Base-by-base conservation (phyloP, 495 filamentous ascomycete species). In the Aspergillus bertholletiae region DNA sequence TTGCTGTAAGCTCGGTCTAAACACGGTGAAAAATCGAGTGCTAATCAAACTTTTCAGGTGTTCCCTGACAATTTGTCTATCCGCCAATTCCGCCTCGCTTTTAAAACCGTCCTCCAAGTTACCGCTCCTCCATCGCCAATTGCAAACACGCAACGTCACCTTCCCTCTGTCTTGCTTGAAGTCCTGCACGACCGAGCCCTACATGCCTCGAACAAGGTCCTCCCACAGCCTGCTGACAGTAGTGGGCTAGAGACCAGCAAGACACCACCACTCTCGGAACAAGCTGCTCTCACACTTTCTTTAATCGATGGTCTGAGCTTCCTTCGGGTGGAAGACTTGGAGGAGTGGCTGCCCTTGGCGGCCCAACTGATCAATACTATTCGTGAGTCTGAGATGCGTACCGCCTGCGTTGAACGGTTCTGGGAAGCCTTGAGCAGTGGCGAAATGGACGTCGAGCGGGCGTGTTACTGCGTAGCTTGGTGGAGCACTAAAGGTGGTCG, bases 361-460 rank as follows among this genome's bases (percentile, higher is more conserved):
- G 92, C 89, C 2, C 76, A 84, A 43, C 71, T 92, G 12, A 68
- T 95, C 39, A 84, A 86, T 55, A 60, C 57, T 1, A 80, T 96
- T 46, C 60, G 71, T 1, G 85, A 91, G 53, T 67, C 74, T 0
- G 60, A 62, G 4, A 85, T 92, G 78, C 77, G 85, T 30, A 78
- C 84, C 27, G 64, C 73, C n/a, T 88, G 85, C 48, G 83, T 84
- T 58, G 79, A 83, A 58, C 78, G 92, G 45, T 89, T 96, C 67
- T 96, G 92, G 91, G 84, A 96, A 46, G 79, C 90, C 1, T 56
- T 97, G 39, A 85, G 85, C 22, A 82, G 80, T 55, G 92, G 93
- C 7, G 92, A 97, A 72, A 93, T 97, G 86, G 92, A 97, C 73
- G 83, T 96, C 45, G 89, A 96, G 61, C 77, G 90, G 23, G 85